Evolutionary conservation across 176 grass and related monocot species (phyloP).

Genomic region (Aechmea fasciata): DNA sequence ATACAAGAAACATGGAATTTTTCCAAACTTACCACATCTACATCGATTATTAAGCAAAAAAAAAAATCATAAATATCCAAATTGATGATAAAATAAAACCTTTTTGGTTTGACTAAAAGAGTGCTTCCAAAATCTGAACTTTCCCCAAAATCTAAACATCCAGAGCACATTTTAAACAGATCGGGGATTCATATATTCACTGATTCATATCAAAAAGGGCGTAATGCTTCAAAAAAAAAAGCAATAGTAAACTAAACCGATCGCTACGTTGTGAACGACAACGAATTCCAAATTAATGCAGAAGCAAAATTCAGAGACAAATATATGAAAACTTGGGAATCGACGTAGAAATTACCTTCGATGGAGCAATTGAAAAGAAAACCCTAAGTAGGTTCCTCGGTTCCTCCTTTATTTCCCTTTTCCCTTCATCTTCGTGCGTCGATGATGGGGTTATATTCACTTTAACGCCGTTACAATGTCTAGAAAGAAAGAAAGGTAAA

Average conservation of each 20-base stretch:
- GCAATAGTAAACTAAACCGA: neutral
- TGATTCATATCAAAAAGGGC: neutral
- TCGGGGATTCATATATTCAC: neutral
- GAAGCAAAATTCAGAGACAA: neutral
- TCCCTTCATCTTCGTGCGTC: neutral
- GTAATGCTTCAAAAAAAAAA: neutral
- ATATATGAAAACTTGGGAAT: neutral
- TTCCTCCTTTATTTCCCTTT: neutral
- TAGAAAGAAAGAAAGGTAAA: no score
- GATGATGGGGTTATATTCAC: neutral
- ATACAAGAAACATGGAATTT: no score
- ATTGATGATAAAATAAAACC: neutral
- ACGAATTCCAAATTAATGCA: neutral
- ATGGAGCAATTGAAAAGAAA: neutral
- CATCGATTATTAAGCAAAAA: neutral
- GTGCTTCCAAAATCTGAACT: neutral
- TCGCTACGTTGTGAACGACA: neutral
- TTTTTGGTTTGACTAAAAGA: no score
- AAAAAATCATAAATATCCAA: neutral
- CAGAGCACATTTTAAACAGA: neutral
- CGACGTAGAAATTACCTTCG: neutral
- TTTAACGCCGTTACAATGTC: no score
- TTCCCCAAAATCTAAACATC: neutral
- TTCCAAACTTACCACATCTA: no score
- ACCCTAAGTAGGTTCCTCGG: neutral